These are phyloP conservation scores for Picea glauca DNA, from an alignment of 75 land plant genomes.

Conservation along the genomic window DNA sequence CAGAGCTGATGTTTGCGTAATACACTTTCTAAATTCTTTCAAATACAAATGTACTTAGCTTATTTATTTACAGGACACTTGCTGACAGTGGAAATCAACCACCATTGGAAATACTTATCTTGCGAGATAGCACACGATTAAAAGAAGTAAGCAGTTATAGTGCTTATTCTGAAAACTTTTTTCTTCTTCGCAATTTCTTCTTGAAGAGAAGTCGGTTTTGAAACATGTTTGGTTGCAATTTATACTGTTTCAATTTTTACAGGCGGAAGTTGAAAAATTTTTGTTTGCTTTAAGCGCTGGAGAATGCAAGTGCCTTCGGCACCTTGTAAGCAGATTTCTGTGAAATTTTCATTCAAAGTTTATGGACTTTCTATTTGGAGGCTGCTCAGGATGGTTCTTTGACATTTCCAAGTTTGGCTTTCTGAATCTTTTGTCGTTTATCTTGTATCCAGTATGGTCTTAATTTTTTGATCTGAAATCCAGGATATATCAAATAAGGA, in stretches of 20 bases:
- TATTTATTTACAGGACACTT: constrained; percentile 38
- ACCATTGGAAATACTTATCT: constrained; percentile 42
- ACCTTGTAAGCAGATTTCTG: constrained; percentile 44
- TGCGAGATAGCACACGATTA: constrained; percentile 76
- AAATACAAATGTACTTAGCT: neutral
- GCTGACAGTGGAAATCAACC: constrained; percentile 28
- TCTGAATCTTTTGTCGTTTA: neutral
- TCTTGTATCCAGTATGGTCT: neutral
- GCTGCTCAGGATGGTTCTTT: no score
- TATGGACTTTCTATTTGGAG: neutral
- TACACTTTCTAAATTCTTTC: neutral
- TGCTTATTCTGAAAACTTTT: neutral
- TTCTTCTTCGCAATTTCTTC: neutral
- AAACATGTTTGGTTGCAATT: neutral
- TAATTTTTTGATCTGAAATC: neutral
- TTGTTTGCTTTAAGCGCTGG: constrained; percentile 50
- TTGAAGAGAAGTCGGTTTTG: neutral
- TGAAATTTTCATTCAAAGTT: neutral
- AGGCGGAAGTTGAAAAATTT: constrained; percentile 70
- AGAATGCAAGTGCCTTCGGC: constrained; percentile 61
- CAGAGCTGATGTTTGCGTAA: no score
- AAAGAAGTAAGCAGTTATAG: constrained; percentile 43
- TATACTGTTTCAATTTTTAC: constrained; percentile 10
- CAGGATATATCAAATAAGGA: constrained; percentile 84
- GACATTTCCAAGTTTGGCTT: neutral